Base-by-base conservation (phyloP, 139 green algal species). In the Micractinium conductrix region DNA sequence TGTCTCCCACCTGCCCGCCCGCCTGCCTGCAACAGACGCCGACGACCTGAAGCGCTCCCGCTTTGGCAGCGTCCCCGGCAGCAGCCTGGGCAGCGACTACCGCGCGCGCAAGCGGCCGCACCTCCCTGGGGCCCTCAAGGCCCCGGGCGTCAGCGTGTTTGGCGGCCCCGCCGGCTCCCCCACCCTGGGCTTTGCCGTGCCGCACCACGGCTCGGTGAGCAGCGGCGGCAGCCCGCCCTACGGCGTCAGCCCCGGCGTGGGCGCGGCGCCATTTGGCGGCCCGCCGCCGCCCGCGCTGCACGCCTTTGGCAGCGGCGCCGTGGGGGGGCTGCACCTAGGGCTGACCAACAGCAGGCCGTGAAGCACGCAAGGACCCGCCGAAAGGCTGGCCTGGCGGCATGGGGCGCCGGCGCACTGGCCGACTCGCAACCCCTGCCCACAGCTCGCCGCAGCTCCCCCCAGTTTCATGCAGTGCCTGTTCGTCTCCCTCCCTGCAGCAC, bases 61-160 rank as follows among this genome's bases (percentile, higher is more conserved):
- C 42, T 87, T 87, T 67, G 80, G 85, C 62, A 78, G 65, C 65
- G 40, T 89, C 60, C 85, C 80, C 35, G 72, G 79, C 72, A 84
- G 70, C 55, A 84, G 70, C 37, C 19, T 89, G 14, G 76, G 85
- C 69, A 79, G 53, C 35, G 79, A 83, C 62, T 62, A 74, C 62
- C 78, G 78, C 7, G 62, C 78, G 5, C 62, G 62, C 78, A 83
- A 83, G 78, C 78, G 78, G 60, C 78, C 62, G 50, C 60, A 75
- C 60, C 62, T 83, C 62, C 78, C 60, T 2, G 30, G 30, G 38
- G 78, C 78, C 14, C 60, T 83, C 58, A 72, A 83, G 80, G 70
- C 67, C 37, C 24, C 37, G 28, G 21, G n/a, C n/a, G n/a, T 37
- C 24, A 38, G 53, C 33, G 40, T 82, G 26, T 82, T 82, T 82